Conservation (phyloP, 2,329 filamentous ascomycete species). For the Microdochium paspali region DNA sequence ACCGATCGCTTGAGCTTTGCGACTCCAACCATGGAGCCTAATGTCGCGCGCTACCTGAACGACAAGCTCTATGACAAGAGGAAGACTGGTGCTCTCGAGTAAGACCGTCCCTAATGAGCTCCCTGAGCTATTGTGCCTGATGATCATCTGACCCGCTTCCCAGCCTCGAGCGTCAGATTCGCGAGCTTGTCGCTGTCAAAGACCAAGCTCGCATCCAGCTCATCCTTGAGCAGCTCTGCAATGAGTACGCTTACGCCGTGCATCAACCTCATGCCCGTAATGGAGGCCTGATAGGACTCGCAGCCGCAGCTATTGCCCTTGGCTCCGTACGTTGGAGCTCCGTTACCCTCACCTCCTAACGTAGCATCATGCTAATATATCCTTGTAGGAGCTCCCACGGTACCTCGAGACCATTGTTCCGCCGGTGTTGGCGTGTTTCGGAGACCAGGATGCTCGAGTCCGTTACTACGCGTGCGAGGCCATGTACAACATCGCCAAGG, state of each 20-base stretch:
- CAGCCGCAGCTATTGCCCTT: conserved; percentile 89
- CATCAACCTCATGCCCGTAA: conserved; percentile 95
- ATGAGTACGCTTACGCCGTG: conserved; percentile 95
- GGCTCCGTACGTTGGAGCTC: conserved; percentile 61
- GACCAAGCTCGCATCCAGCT: conserved; percentile 75
- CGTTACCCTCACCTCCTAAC: neutral
- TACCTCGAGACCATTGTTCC: conserved; percentile 93
- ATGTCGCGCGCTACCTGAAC: conserved; percentile 83
- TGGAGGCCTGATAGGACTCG: conserved; percentile 89
- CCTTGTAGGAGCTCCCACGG: conserved; percentile 68
- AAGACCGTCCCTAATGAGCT: conserved; percentile 31
- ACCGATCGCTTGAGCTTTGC: neutral
- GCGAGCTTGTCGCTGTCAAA: conserved; percentile 66
- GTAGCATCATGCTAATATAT: conserved; percentile 6
- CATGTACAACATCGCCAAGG: conserved; percentile 99
- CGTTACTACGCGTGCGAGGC: conserved; percentile 98
- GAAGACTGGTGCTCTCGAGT: conserved; percentile 95
- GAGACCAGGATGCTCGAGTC: conserved; percentile 93
- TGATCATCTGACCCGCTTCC: conserved; percentile 1
- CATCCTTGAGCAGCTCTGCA: conserved; percentile 92
- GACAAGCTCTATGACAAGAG: conserved; percentile 99
- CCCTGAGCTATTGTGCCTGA: neutral
- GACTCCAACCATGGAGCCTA: conserved; percentile 61
- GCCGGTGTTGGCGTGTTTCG: conserved; percentile 93
- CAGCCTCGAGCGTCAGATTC: conserved; percentile 84